Evolutionary conservation across 2,329 filamentous ascomycete species (phyloP).

Genomic region (Talaromyces sp.): DNA sequence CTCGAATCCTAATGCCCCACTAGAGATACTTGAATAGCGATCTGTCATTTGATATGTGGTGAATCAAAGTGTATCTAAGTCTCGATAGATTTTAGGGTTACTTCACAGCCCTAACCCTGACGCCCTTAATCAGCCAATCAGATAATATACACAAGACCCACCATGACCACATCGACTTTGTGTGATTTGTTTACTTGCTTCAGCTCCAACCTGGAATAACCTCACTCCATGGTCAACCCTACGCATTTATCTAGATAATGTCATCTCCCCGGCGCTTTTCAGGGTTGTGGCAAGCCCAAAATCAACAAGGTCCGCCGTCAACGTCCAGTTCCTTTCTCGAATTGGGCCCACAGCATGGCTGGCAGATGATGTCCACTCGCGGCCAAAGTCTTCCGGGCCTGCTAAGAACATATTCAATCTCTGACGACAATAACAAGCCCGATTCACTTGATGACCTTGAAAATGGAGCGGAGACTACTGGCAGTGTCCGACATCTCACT

Average conservation of each 20-base stretch:
- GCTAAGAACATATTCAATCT: constrained; percentile 26
- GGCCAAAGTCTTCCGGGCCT: constrained; percentile 39
- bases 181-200: background rate
- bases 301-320: background rate
- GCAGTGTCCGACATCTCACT: background rate
- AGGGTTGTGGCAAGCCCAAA: background rate
- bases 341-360: constrained; percentile 34
- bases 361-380: constrained; percentile 39
- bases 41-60: background rate
- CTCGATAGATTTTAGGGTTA: background rate
- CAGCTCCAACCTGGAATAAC: background rate
- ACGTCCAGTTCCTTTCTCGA: constrained; percentile 27
- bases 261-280: constrained; percentile 12
- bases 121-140: background rate
- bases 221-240: background rate
- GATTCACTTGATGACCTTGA: constrained; percentile 2
- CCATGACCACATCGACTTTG: background rate
- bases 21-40: background rate
- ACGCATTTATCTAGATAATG: background rate
- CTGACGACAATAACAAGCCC: background rate
- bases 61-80: background rate
- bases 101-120: background rate
- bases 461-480: background rate
- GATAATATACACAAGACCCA: background rate
- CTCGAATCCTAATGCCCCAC: background rate